Evolutionary conservation across 1,284 basidiomycete species (phyloP).

Genomic region (Ceratobasidium sp.): DNA sequence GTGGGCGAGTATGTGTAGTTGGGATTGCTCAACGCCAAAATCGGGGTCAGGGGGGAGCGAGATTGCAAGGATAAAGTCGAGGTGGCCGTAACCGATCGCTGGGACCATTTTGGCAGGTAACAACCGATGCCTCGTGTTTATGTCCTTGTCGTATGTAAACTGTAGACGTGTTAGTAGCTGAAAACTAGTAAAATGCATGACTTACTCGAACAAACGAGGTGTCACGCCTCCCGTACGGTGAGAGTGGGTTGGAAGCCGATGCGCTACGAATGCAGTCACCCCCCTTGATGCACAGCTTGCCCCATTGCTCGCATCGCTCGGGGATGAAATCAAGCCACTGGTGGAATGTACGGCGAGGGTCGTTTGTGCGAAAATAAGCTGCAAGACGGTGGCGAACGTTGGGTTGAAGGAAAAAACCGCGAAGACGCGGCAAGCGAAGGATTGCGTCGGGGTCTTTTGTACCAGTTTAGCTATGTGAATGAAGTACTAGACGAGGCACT

Average conservation of each 20-base stretch:
- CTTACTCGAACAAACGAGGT: conserved; percentile 20
- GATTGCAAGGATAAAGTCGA: conserved; percentile 9
- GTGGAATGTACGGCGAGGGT: conserved; percentile 9
- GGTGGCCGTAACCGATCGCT: not conserved
- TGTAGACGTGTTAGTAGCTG: not conserved
- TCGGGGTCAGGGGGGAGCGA: not conserved
- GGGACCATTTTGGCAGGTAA: not conserved
- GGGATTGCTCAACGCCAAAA: not conserved
- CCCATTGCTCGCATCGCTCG: conserved; percentile 4
- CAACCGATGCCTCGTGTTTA: not conserved
- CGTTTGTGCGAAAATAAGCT: conserved; percentile 1
- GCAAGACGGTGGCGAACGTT: not conserved
- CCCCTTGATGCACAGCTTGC: conserved; percentile 3
- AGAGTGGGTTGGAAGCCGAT: not conserved
- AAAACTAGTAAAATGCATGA: not conserved
- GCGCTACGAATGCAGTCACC: not conserved
- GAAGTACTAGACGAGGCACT: not conserved
- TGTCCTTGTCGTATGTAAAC: not conserved
- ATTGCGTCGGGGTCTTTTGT: not conserved
- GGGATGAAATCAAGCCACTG: not conserved
- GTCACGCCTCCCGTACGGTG: not conserved
- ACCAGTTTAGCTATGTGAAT: too few relatives aligned
- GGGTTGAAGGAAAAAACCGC: not conserved
- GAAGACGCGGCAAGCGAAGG: not conserved
- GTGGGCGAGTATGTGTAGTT: not conserved